A percentile compares a stretch with the other conserved stretches of the same genome.
Conservation (phyloP, 805 yeast species). For the Clavispora fructus region DNA sequence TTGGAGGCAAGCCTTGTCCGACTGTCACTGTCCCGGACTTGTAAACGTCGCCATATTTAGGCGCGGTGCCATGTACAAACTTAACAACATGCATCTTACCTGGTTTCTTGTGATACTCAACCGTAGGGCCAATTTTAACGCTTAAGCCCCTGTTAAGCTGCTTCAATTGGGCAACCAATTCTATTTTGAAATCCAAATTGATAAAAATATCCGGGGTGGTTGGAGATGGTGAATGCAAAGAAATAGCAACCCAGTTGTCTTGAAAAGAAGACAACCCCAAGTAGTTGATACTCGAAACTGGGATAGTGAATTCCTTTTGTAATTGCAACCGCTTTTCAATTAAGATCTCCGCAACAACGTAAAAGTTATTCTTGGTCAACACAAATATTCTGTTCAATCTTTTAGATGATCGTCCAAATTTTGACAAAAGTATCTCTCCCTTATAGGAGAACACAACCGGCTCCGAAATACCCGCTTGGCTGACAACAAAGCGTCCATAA, state of each 20-base stretch:
- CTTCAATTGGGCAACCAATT: slow-evolving; percentile 70
- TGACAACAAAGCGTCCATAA: slow-evolving; percentile 68
- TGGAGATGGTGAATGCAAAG: slow-evolving; percentile 42
- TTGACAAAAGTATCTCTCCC: slow-evolving; percentile 77
- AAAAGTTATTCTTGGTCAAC: slow-evolving; percentile 57
- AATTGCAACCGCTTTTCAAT: slow-evolving; percentile 54
- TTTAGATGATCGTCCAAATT: slow-evolving; percentile 88
- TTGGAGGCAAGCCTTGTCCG: slow-evolving; percentile 71
- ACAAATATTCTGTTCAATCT: slow-evolving; percentile 70
- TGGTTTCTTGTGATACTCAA: slow-evolving; percentile 86
- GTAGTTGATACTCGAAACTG: slow-evolving; percentile 53
- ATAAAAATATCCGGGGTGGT: slow-evolving; percentile 72
- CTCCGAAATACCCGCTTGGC: slow-evolving; percentile 65
- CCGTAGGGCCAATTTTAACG: slow-evolving; percentile 63
- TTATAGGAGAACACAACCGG: slow-evolving; percentile 69
- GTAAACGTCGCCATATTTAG: slow-evolving; percentile 64
- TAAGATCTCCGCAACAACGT: slow-evolving; percentile 68
- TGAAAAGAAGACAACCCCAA: slow-evolving; percentile 70
- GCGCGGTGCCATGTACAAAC: slow-evolving; percentile 54
- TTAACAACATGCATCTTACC: slow-evolving; percentile 77
- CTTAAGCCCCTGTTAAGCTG: slow-evolving; percentile 52
- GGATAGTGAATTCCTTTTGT: slow-evolving; percentile 57
- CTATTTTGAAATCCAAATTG: slow-evolving; percentile 84
- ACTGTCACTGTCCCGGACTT: slow-evolving; percentile 87
- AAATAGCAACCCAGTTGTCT: slow-evolving; percentile 89